phyloP scores from a whole-genome alignment of 768 basidiomycete genomes.

The Hirschioporus abietinus region DNA sequence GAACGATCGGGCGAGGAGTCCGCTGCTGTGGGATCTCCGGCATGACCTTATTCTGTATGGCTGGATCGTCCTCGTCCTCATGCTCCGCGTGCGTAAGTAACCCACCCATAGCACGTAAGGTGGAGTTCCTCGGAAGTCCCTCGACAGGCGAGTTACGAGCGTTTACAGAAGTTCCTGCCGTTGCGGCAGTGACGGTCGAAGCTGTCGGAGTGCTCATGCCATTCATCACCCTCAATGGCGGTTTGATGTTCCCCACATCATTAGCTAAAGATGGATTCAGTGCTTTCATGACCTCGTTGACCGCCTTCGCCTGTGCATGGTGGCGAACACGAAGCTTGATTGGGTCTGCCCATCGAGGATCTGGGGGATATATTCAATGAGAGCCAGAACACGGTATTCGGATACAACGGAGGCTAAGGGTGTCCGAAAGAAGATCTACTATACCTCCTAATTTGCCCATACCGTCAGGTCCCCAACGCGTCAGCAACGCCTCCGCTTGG shows the following conservation, averaged over 20 bases:
- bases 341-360: conserved; percentile 84
- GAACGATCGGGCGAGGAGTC: conserved; percentile 60
- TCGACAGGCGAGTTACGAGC: conserved; percentile 33
- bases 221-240: conserved; percentile 74
- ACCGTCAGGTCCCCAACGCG: conserved; percentile 85
- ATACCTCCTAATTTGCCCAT: conserved; percentile 84
- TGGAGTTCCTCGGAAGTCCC: conserved; percentile 56
- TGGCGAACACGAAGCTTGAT: conserved; percentile 76
- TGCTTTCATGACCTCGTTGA: conserved; percentile 74
- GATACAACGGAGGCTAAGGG: conserved; percentile 19
- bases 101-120: conserved; percentile 53
- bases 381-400: conserved; percentile 12
- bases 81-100: conserved; percentile 65
- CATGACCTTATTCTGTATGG: conserved; percentile 26
- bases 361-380: conserved; percentile 34
- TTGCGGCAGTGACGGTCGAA: conserved; percentile 70
- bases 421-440: conserved; percentile 19
- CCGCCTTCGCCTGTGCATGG: conserved; percentile 60
- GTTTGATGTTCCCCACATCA: conserved; percentile 31
- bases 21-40: conserved; percentile 25
- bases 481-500: conserved; percentile 81
- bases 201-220: conserved; percentile 66
- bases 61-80: conserved; percentile 46
- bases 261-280: conserved; percentile 51
- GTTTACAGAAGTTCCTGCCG: conserved; percentile 58